Evolutionary conservation across 805 yeast genomes (phyloP).

Genomic region (Yamadazyma paraphyllophila): DNA sequence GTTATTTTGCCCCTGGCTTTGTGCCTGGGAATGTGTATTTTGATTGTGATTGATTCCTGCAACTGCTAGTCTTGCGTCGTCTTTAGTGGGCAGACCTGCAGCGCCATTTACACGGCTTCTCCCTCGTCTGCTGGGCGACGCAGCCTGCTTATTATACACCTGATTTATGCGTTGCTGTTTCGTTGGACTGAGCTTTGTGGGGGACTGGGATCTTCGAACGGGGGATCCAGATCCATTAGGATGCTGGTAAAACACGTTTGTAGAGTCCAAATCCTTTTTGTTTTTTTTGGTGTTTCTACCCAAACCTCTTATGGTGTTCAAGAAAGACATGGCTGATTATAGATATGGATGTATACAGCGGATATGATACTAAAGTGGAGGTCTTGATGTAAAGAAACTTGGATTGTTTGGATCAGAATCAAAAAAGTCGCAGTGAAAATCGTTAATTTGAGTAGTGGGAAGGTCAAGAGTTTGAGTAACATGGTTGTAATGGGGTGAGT

Average conservation of each 20-base stretch:
- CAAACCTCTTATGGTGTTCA: slow-evolving; percentile 47
- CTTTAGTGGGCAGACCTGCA: slow-evolving; percentile 5
- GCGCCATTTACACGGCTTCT: slow-evolving; percentile 9
- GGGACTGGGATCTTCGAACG: slow-evolving; percentile 35
- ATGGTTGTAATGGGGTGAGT: too few relatives aligned
- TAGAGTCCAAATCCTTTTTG: slow-evolving; percentile 35
- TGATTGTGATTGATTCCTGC: slow-evolving; percentile 16
- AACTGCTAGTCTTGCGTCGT: slow-evolving; percentile 1
- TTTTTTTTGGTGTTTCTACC: slow-evolving; percentile 46
- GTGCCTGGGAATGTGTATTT: background rate
- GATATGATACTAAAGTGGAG: too few relatives aligned
- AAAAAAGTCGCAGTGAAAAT: too few relatives aligned
- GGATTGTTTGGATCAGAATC: too few relatives aligned
- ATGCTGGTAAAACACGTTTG: slow-evolving; percentile 26
- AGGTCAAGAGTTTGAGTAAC: too few relatives aligned
- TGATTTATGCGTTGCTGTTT: slow-evolving; percentile 12
- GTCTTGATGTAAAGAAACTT: too few relatives aligned
- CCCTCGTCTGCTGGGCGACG: slow-evolving; percentile 21
- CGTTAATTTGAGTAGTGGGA: too few relatives aligned
- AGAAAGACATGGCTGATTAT: slow-evolving; percentile 37
- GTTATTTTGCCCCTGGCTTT: too few relatives aligned
- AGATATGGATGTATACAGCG: too few relatives aligned
- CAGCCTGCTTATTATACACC: slow-evolving; percentile 13
- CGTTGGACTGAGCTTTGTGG: slow-evolving; percentile 41
- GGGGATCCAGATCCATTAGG: slow-evolving; percentile 34